Evolutionary conservation across 1,284 basidiomycete genomes (phyloP).

Genomic region (Irpex rosettiformis): DNA sequence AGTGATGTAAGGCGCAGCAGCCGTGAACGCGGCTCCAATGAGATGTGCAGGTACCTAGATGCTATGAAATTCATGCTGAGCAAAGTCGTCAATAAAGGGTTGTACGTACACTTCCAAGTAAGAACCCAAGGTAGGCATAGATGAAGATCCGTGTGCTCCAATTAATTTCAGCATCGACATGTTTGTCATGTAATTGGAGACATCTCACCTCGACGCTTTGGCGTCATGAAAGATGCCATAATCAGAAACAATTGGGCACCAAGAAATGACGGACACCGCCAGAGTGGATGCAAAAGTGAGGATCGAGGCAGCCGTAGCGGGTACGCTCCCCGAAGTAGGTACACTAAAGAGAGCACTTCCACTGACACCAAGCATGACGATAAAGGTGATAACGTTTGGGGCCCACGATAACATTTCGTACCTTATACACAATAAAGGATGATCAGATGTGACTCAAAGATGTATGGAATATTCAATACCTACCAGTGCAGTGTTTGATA

Average conservation of each 20-base stretch:
- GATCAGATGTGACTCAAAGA: too few relatives aligned
- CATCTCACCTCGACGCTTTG: constrained; percentile 41
- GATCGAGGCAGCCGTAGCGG: constrained; percentile 27
- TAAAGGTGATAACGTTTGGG: constrained; percentile 63
- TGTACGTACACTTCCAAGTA: constrained; percentile 48
- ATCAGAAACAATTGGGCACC: constrained; percentile 54
- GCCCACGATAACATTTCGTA: constrained; percentile 65
- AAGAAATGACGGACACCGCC: constrained; percentile 48
- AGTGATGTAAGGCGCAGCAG: constrained; percentile 52
- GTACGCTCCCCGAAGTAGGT: constrained; percentile 23
- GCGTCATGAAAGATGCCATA: constrained; percentile 57
- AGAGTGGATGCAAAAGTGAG: constrained; percentile 33
- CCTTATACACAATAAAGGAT: too few relatives aligned
- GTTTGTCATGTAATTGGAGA: constrained; percentile 7
- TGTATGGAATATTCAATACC: too few relatives aligned
- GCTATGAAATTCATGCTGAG: neutral
- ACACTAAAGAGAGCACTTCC: constrained; percentile 40
- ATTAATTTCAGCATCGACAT: constrained; percentile 6
- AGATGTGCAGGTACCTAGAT: constrained; percentile 53
- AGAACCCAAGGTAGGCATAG: constrained; percentile 50
- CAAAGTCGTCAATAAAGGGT: neutral
- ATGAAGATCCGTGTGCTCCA: constrained; percentile 47
- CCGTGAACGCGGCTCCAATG: constrained; percentile 63
- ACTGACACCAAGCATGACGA: constrained; percentile 61
- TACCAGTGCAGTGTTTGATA: constrained; percentile 61